These are phyloP conservation scores for Narthecium ossifragum DNA, from an alignment of 106 monocot species.

Conservation along the genomic window DNA sequence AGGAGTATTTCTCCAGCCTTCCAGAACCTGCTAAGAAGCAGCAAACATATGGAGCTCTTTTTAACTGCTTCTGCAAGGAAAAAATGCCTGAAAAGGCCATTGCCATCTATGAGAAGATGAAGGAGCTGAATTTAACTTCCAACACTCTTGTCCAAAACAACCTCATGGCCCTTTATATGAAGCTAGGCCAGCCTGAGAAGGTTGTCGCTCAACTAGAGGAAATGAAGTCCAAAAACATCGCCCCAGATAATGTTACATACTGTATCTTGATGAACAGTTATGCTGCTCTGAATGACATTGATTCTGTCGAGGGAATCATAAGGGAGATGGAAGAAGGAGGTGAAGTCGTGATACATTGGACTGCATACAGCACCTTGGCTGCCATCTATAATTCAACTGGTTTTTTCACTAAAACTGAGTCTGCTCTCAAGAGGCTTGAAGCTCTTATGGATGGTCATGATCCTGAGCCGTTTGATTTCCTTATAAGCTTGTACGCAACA, in stretches of 20 bases:
- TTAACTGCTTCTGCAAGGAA: constrained; percentile 24
- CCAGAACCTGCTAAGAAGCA: constrained; percentile 30
- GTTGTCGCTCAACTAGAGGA: constrained; percentile 21
- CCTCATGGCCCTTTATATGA: constrained; percentile 36
- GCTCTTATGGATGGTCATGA: constrained; percentile 30
- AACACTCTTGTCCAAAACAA: constrained; percentile 49
- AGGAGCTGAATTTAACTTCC: constrained; percentile 27
- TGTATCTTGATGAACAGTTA: constrained; percentile 46
- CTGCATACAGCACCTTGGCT: constrained; percentile 51
- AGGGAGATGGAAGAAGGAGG: constrained; percentile 30
- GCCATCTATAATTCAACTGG: constrained; percentile 41
- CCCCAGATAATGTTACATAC: constrained; percentile 40
- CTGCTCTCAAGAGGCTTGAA: constrained; percentile 51
- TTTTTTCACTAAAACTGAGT: constrained; percentile 34
- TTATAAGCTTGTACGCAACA: constrained; percentile 51
- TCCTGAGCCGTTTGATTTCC: constrained; percentile 35
- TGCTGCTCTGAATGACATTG: constrained; percentile 29
- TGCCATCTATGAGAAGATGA: constrained; percentile 46
- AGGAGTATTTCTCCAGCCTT: constrained; percentile 44
- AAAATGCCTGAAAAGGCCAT: constrained; percentile 40
- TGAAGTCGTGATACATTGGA: constrained; percentile 27
- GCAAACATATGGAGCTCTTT: constrained; percentile 41
- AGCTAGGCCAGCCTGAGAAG: constrained; percentile 36
- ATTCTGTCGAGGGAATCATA: constrained; percentile 34
- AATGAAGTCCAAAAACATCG: constrained; percentile 31